These are phyloP conservation scores for Cladosporium sp. DNA, from an alignment of 2,329 filamentous ascomycete genomes.

Conservation along the genomic window DNA sequence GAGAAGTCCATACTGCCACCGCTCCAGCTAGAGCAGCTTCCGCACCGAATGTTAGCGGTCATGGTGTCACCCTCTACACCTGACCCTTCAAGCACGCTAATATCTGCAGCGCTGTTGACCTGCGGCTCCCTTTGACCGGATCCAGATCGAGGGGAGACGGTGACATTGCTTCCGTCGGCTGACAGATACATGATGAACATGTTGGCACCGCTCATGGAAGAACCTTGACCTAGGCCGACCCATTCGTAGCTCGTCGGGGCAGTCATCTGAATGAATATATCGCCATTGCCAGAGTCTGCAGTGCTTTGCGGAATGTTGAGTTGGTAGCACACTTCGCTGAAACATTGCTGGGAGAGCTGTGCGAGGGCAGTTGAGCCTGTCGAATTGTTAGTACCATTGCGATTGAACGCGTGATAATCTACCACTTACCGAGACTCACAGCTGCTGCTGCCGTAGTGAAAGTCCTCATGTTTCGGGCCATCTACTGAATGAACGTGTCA, in stretches of 20 bases:
- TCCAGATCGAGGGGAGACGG: conserved; percentile 48
- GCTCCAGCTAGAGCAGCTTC: conserved; percentile 47
- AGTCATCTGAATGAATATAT: conserved; percentile 54
- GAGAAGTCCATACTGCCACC: conserved; percentile 48
- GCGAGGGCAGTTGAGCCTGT: conserved; percentile 19
- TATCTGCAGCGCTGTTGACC: conserved; percentile 36
- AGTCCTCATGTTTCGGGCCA: too few relatives aligned
- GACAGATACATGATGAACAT: conserved; percentile 56
- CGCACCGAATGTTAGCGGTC: conserved; percentile 52
- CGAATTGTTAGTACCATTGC: neutral
- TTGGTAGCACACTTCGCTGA: conserved; percentile 39
- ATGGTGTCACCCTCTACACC: conserved; percentile 48
- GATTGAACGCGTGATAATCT: neutral
- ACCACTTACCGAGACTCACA: conserved; percentile 9
- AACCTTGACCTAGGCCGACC: conserved; percentile 52
- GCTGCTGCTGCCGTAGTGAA: conserved; percentile 3
- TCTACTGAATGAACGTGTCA: too few relatives aligned
- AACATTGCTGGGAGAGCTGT: conserved; percentile 13
- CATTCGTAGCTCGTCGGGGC: conserved; percentile 49
- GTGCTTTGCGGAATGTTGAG: conserved; percentile 51
- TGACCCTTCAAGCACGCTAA: conserved; percentile 48
- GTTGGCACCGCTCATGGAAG: conserved; percentile 48
- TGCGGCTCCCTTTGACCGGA: conserved; percentile 40
- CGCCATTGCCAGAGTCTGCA: conserved; percentile 44
- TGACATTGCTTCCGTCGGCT: conserved; percentile 48